Conservation (phyloP, 2,329 filamentous ascomycete species). For the Fulvia fulva region DNA sequence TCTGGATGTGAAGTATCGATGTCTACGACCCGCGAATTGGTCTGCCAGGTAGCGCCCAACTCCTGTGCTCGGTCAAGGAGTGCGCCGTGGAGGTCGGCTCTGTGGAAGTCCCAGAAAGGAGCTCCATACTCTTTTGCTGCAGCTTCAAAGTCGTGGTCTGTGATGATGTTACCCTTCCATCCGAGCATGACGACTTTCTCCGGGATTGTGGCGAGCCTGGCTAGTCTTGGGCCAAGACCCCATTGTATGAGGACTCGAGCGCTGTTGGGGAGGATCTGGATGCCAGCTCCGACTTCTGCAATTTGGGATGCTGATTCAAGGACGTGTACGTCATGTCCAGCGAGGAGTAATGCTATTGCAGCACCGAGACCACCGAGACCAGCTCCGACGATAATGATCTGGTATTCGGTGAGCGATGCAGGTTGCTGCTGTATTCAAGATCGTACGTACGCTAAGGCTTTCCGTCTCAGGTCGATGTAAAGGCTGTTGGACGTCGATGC, state of each 20-base stretch:
- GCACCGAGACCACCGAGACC: constrained; percentile 53
- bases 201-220: constrained; percentile 40
- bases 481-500: constrained; percentile 1
- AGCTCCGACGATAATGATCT: constrained; percentile 54
- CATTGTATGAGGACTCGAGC: constrained; percentile 47
- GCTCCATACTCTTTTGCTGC: constrained; percentile 34
- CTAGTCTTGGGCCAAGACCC: constrained; percentile 45
- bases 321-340: constrained; percentile 47
- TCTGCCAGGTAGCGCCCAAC: constrained; percentile 47
- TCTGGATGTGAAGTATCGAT: constrained; percentile 27
- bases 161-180: constrained; percentile 52
- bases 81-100: constrained; percentile 49
- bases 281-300: constrained; percentile 49
- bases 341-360: constrained; percentile 45
- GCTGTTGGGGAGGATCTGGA: constrained; percentile 50
- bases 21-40: constrained; percentile 43
- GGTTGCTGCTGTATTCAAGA: background rate
- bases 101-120: constrained; percentile 55
- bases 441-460: constrained; percentile 5
- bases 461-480: background rate
- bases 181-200: constrained; percentile 48
- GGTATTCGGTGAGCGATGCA: background rate
- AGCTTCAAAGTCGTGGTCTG: constrained; percentile 45
- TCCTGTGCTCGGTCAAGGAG: constrained; percentile 47
- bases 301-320: constrained; percentile 48